These are phyloP conservation scores for Russula compacta DNA, from an alignment of 768 basidiomycete species.

Conservation along the genomic window DNA sequence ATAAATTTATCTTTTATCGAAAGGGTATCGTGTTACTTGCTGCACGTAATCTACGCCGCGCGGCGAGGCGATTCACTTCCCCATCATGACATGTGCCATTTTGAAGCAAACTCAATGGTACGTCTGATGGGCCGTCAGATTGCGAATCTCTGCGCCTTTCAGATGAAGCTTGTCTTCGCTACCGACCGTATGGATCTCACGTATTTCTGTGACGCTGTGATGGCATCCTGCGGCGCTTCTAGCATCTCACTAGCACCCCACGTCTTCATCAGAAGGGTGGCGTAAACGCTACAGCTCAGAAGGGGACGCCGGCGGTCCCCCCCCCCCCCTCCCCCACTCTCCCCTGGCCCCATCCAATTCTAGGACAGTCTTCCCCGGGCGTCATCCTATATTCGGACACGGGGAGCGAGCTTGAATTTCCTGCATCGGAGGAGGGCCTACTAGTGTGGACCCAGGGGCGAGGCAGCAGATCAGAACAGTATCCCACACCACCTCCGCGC, in stretches of 20 bases:
- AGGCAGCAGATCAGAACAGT: conserved; percentile 4
- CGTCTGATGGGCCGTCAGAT: conserved; percentile 8
- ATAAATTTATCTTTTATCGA: conserved; percentile 13
- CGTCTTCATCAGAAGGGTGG: background rate
- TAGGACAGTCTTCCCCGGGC: background rate
- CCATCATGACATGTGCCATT: conserved; percentile 13
- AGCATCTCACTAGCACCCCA: conserved; percentile 1
- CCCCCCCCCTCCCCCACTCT: background rate
- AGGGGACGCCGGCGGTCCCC: background rate
- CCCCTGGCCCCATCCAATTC: background rate
- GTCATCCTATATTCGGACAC: background rate
- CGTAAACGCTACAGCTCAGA: background rate
- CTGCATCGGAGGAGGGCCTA: background rate
- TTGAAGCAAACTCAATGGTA: conserved; percentile 1
- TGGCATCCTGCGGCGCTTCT: conserved; percentile 1
- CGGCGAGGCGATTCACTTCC: background rate
- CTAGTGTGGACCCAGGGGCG: background rate
- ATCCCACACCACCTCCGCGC: conserved; percentile 2
- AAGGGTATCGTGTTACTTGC: background rate
- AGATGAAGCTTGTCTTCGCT: conserved; percentile 10
- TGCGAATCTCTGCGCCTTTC: conserved; percentile 2
- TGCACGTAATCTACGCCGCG: background rate
- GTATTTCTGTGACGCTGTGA: conserved; percentile 1
- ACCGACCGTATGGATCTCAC: conserved; percentile 10
- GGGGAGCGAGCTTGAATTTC: background rate